Percentiles rank a stretch among this genome's conserved stretches.
phyloP scores from a whole-genome alignment of 306 rosid genomes.

The Arachis hypogaea region DNA sequence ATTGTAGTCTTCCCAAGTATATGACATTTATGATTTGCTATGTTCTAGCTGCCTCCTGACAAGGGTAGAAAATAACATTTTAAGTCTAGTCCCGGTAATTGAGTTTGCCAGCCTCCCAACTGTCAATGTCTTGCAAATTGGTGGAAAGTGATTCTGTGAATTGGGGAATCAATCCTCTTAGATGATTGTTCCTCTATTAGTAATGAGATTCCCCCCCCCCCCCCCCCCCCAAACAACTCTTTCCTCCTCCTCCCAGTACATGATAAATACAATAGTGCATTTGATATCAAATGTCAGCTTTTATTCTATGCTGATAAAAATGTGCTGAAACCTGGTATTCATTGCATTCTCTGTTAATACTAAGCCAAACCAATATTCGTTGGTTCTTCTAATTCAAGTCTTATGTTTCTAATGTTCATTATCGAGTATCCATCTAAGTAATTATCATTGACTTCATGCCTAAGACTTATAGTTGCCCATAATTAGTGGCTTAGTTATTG shows the following conservation, averaged over 20 bases:
- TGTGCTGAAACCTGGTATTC: slow-evolving; percentile 8
- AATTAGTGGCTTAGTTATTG: slow-evolving; percentile 5
- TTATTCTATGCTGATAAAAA: background rate
- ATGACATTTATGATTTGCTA: slow-evolving; percentile 7
- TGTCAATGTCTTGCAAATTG: background rate
- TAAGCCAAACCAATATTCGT: slow-evolving; percentile 18
- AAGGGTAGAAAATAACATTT: background rate
- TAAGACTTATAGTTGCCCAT: too few relatives aligned
- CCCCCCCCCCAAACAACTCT: background rate
- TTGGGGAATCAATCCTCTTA: background rate
- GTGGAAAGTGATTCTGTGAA: slow-evolving; percentile 2
- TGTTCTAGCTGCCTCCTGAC: background rate
- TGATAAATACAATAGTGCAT: background rate
- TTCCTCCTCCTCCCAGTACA: background rate
- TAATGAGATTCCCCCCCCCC: background rate
- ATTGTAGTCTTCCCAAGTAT: slow-evolving; percentile 8
- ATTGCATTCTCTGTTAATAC: slow-evolving; percentile 24
- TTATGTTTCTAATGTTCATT: too few relatives aligned
- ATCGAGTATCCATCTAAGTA: too few relatives aligned
- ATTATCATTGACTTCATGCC: too few relatives aligned
- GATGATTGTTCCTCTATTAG: slow-evolving; percentile 13
- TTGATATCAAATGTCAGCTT: slow-evolving; percentile 11
- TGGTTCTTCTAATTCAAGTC: background rate
- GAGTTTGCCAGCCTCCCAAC: slow-evolving; percentile 14
- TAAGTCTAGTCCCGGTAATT: background rate